Evolutionary conservation across 352 stramenopile genomes (phyloP), one percentile per base, ranked within the genome.

Genomic region (Phytophthora cajani): DNA sequence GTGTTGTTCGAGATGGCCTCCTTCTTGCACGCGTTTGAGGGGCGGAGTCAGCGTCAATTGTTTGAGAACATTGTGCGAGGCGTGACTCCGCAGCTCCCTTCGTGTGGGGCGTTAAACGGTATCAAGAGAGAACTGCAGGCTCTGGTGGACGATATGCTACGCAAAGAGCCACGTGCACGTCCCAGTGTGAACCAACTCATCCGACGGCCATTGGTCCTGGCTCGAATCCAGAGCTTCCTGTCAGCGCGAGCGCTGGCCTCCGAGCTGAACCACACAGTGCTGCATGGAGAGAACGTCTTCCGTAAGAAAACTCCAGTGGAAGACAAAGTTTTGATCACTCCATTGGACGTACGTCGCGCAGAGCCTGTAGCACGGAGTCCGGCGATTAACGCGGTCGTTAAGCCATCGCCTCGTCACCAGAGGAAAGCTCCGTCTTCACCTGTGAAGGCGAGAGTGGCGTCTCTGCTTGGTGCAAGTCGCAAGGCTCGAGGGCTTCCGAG

Each of bases 1-100:
- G 84, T 98, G 9, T 64, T 98, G 23, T 98, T 97, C 75, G 95
- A 98, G 77, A 88, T 98, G 75, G 74, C 64, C 2, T 96, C 93
- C 25, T 85, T 98, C 60, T 66, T 73, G 12, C 91, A 98, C 56
- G 88, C 93, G 17, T 98, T 98, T 69, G 84, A 97, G 21, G 93
- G 90, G 12, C 78, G 84, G 12, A 92, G 78, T 64, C 84, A 94
- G 67, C 80, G 85, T 5, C 84, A 94, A 64, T 78, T 94, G 58
- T 92, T 92, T 63, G 79, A 90, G 25, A 91, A 92, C 58, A 94
- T 92, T 42, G 64, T 90, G 10, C 66, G 73, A 9, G 81, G 56
- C 2, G 42, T 42, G 11, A 68, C 66, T 17, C 71, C 71, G 6
- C 55, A 53, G 17, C 33, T 78, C 19, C 61, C 56, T 30, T n/a